A percentile compares a stretch with the other conserved stretches of the same genome.
Conservation (phyloP, 257 asterid genomes). For the Primulina tabacum region DNA sequence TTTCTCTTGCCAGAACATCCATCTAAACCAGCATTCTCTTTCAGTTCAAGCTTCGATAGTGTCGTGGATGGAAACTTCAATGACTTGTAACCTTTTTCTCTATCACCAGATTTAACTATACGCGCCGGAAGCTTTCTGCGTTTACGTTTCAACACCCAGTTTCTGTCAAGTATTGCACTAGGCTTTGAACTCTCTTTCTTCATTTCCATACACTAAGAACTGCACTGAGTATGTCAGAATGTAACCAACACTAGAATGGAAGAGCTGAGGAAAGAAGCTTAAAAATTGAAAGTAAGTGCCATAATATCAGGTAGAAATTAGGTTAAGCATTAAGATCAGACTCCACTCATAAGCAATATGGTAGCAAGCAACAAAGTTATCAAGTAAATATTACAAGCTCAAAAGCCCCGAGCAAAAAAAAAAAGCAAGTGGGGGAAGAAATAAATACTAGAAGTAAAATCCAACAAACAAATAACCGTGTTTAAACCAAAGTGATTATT, state of each 20-base stretch:
- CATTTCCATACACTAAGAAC: constrained; percentile 43
- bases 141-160: constrained; percentile 76
- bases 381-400: background rate
- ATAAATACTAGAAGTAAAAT: background rate
- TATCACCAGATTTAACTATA: constrained; percentile 38
- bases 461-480: background rate
- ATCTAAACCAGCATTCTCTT: constrained; percentile 36
- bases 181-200: constrained; percentile 48
- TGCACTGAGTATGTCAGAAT: constrained; percentile 16
- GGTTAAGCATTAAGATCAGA: too few species aligned
- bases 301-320: too few species aligned
- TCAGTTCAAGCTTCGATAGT: constrained; percentile 34
- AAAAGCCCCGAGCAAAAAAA: background rate
- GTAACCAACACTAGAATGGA: constrained; percentile 4
- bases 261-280: constrained; percentile 14
- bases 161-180: constrained; percentile 48
- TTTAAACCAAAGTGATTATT: background rate
- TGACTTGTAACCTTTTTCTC: constrained; percentile 38
- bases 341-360: too few species aligned
- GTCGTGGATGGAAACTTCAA: constrained; percentile 39
- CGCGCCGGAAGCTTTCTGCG: constrained; percentile 58
- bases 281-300: too few species aligned
- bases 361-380: too few species aligned
- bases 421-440: background rate
- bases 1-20: constrained; percentile 56